Conservation (phyloP, 2,329 filamentous ascomycete genomes). For the Microcyclosporella mali region DNA sequence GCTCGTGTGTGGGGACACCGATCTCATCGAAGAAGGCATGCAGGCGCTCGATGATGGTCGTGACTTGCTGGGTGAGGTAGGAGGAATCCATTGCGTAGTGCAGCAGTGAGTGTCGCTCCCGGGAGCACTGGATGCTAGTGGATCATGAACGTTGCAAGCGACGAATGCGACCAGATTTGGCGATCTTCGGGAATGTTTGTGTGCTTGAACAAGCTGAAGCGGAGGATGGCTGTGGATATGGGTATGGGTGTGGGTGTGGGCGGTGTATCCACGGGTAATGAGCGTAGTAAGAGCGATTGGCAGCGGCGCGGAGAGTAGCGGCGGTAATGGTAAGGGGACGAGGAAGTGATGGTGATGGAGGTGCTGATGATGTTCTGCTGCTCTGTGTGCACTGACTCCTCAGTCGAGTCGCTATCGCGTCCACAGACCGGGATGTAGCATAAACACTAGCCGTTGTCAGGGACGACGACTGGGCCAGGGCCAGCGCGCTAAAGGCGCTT, state of each 20-base stretch:
- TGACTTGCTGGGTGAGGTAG: constrained; percentile 91
- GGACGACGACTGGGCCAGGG: too few relatives aligned
- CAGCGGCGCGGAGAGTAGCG: too few relatives aligned
- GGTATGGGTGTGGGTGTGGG: background rate
- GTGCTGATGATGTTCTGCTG: background rate
- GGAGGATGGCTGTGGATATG: background rate
- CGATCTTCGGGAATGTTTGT: too few relatives aligned
- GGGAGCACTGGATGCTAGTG: too few relatives aligned
- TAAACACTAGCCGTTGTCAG: too few relatives aligned
- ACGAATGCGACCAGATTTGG: constrained; percentile 1
- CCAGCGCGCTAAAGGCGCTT: too few relatives aligned
- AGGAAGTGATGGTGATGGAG: background rate
- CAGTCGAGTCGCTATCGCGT: too few relatives aligned
- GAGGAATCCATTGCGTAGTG: constrained; percentile 68
- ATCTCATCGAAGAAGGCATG: constrained; percentile 97
- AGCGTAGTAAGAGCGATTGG: constrained; percentile 1
- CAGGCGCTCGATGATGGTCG: constrained; percentile 84
- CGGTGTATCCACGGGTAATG: constrained; percentile 5
- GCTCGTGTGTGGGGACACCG: constrained; percentile 87
- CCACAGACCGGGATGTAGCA: too few relatives aligned
- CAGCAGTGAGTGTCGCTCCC: constrained; percentile 22
- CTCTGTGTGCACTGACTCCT: background rate
- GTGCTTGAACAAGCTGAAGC: too few relatives aligned
- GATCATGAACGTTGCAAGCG: too few relatives aligned
- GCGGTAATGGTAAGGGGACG: background rate